Percentiles rank a stretch among this genome's conserved stretches.
These are phyloP conservation scores for Diplodia corticola DNA, from an alignment of 2,329 filamentous ascomycete species.

Conservation along the genomic window DNA sequence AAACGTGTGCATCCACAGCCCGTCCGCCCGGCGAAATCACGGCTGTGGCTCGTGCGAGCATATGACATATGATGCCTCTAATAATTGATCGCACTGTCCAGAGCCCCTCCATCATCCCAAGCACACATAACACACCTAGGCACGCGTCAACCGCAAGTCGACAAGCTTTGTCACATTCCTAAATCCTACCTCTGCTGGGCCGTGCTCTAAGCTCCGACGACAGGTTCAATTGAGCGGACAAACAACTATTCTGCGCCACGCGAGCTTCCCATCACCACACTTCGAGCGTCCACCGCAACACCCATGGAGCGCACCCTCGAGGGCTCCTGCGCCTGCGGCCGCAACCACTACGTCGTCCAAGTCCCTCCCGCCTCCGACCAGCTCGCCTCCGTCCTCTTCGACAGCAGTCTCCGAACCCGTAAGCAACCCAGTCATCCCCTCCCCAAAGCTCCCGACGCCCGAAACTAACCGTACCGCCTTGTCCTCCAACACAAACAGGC, in stretches of 20 bases:
- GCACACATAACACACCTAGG: neutral
- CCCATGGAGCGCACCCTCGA: constrained; percentile 55
- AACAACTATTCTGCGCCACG: neutral
- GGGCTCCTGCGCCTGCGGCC: constrained; percentile 81
- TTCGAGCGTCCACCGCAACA: neutral
- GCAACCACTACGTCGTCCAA: constrained; percentile 76
- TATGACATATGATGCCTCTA: constrained; percentile 15
- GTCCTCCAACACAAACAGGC: constrained; percentile 49
- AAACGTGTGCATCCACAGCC: neutral
- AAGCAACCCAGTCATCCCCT: constrained; percentile 45
- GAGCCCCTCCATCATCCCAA: neutral
- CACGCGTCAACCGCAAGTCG: neutral
- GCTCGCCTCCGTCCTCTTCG: constrained; percentile 71
- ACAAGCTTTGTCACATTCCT: neutral
- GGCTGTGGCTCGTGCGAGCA: neutral
- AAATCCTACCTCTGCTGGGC: neutral
- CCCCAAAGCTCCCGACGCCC: neutral
- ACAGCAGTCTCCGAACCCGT: constrained; percentile 70
- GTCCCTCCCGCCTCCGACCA: constrained; percentile 62
- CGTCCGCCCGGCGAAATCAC: neutral
- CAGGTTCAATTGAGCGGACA: constrained; percentile 5
- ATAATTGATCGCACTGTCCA: neutral
- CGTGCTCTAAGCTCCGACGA: too few relatives aligned
- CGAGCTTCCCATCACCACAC: neutral
- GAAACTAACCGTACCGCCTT: neutral